Evolutionary conservation across 441 rosid species (phyloP), one percentile per base, ranked within the genome.

Genomic region (Erodium texanum): DNA sequence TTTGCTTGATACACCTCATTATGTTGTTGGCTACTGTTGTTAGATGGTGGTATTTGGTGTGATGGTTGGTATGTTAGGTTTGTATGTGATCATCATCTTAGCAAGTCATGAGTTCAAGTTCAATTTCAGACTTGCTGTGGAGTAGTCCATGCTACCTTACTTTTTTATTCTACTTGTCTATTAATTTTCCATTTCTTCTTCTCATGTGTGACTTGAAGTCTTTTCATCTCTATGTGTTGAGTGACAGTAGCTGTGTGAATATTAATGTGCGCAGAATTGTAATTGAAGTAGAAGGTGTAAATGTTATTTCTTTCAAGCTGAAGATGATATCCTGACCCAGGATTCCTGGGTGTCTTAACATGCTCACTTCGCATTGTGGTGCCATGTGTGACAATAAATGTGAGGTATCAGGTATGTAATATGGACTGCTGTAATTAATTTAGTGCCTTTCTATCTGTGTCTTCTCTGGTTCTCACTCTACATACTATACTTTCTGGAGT

Each of bases 341-440:
- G 36, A 32, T 32, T 32, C 59, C 59, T 16, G 62, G 62, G 62
- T 18, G 10, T 54, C 8, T 54, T 54, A 54, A 54, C 23, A 54
- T 19, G 62, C 23, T 54, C 19, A 5, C 62, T 54, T 54, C 24
- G 62, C 62, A 52, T 18, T 16, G 59, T 18, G 59, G 58, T 50
- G 58, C 58, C 19, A 3, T 43, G 50, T 43, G 14, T 43, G 50
- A 45, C 54, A 14, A 7, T 52, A 52, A n/a, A 52, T 18, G 22
- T 18, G 59, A 8, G 59, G 59, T 16, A 14, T 15, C 54, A 45
- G 54, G 54, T 54, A 54, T 54, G 62, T 54, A 48, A 50, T 16
- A 50, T 50, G 58, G 19, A 7, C 58, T 50, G 54, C 18, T 50
- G 58, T 54, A 54, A 19, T 54, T 54, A 54, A 54, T 54, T 54